These are phyloP conservation scores for Aspergillus diversus DNA, from an alignment of 495 filamentous ascomycete species.

Conservation along the genomic window DNA sequence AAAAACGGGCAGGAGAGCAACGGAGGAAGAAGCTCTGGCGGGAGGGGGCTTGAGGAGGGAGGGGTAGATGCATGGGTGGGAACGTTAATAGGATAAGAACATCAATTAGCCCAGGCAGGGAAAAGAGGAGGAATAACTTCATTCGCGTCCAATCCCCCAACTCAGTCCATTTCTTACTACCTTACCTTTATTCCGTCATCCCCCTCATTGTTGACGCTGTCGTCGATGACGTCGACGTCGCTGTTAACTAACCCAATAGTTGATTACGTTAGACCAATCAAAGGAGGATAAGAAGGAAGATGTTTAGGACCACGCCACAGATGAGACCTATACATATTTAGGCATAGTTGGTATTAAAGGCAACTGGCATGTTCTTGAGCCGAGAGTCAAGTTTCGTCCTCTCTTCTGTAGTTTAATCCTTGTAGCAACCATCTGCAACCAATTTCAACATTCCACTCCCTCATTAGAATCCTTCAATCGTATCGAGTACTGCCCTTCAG, in stretches of 20 bases:
- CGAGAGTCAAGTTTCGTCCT: too few species aligned
- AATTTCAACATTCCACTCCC: too few species aligned
- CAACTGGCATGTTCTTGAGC: too few species aligned
- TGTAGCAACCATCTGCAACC: too few species aligned
- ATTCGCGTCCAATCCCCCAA: background rate
- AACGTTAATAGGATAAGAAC: background rate
- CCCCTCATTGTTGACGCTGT: slow-evolving; percentile 5
- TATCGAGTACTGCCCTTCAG: too few species aligned
- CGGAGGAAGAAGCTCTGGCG: slow-evolving; percentile 24
- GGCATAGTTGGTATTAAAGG: too few species aligned
- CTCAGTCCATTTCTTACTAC: background rate
- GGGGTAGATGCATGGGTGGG: slow-evolving; percentile 27
- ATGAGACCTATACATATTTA: too few species aligned
- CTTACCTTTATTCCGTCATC: background rate
- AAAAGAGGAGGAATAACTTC: background rate
- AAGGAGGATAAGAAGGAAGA: background rate
- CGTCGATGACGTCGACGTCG: slow-evolving; percentile 23
- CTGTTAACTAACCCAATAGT: too few species aligned
- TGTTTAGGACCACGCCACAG: too few species aligned
- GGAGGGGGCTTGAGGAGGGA: slow-evolving; percentile 21
- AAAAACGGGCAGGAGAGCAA: slow-evolving; percentile 17
- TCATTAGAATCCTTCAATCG: too few species aligned
- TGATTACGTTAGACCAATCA: background rate
- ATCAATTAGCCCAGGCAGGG: background rate
- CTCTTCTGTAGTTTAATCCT: too few species aligned